Base-by-base conservation (phyloP, 73 alveolate genomes). In the Effrenium voratum region DNA sequence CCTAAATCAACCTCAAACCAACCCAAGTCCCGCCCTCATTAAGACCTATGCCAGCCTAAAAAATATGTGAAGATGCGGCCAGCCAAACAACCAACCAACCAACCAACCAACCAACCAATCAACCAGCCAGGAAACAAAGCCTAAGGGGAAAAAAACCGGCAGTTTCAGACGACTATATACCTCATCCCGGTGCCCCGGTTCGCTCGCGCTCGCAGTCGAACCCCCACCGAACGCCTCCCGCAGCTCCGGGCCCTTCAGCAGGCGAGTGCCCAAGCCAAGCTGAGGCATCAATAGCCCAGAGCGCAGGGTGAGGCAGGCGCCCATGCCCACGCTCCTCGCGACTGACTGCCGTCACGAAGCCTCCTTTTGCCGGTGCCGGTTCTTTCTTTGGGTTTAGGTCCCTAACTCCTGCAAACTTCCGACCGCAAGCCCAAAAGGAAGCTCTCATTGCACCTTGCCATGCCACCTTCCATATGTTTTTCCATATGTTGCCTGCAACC, bases 201-300 rank as follows among this genome's bases (percentile, higher is more conserved):
- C n/a, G n/a, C n/a, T n/a, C n/a, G n/a, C n/a, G n/a, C n/a, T n/a
- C 63, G 19, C 63, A 8, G 8, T 52, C 63, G 8, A 8, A 4
- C 76, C 38, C 4, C 76, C 76, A 50, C 49, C 52, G 30, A 13
- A 36, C 49, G 46, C 95, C 95, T 87, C 95, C 36, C 95, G 95
- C 34, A 83, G 63, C 85, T 87, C 95, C 45, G 45, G n/a, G 70
- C 95, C 84, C 30, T 87, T 87, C 85, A 87, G 80, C 68, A 63
- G 95, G 41, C 95, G 95, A 34, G 95, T 87, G 70, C 95, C 95
- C 38, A 87, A 70, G 85, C 95, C 95, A 38, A 87, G 34, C 72
- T 43, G 34, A 43, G 95, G 95, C 84, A 87, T 45, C 72, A 47
- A 81, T 16, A 60, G 46, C 2, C 92, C 92, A 10, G 63, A 46